Evolutionary conservation across 2,329 filamentous ascomycete species (phyloP), one percentile per base, ranked within the genome.

Genomic region (Lachnellula arida): DNA sequence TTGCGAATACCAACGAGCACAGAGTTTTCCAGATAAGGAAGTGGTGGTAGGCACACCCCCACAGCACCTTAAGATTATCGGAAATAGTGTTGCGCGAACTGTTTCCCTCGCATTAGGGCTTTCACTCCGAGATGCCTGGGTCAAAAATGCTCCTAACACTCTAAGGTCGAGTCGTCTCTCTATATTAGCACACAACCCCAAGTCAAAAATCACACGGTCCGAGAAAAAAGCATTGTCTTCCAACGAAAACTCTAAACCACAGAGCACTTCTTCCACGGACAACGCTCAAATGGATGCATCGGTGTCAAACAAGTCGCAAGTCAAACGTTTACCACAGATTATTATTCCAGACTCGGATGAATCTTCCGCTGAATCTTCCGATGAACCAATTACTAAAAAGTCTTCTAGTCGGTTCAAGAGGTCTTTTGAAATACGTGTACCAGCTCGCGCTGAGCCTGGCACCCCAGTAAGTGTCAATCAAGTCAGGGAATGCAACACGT

Each of bases 51-150:
- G 89, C 0, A 65, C 53, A 0, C 68, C 78, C 0, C 9, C 39
- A 0, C 73, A 84, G 1, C 85, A 89, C 65, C 85, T 81, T 73
- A 80, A 78, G 53, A 81, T 89, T 19, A 76, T 92, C 0, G 90
- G 90, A 0, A 95, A 95, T 68, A 89, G 85, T 28, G 89, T 95
- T 0, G 82, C 88, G 2, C 75, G 88, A 8, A 80, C 82, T 23
- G 80, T 89, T 1, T 81, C 88, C 0, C 70, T 91, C 17, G 82
- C 83, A 0, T 68, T 91, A 1, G 89, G 89, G 0, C 65, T 88
- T 4, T 74, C 78, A 9, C 72, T 91, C 12, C 75, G 85, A 7
- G 78, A 86, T 58, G 86, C 86, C 0, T 84, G 73, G 74, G 35
- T 67, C 1, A 56, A 60, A 17, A 65, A 63, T 47, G n/a, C 54